Percentiles rank a stretch among this genome's conserved stretches.
phyloP scores from a whole-genome alignment of 257 asterid species.

The Linaria vulgaris region DNA sequence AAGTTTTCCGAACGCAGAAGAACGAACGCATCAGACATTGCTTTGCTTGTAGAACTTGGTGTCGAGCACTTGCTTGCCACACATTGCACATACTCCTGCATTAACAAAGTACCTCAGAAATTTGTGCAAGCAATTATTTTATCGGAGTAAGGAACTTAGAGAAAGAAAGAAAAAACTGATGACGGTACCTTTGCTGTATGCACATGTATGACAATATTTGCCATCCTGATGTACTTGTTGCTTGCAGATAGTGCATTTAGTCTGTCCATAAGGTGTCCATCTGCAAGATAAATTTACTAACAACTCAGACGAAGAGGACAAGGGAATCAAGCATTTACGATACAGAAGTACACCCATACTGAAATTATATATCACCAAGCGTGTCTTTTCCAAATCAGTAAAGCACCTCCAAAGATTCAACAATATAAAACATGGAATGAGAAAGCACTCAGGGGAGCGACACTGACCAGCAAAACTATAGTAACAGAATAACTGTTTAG shows the following conservation, averaged over 20 bases:
- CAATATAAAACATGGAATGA: neutral
- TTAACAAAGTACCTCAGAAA: slow-evolving; percentile 20
- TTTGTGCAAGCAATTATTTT: neutral
- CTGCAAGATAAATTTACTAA: slow-evolving; percentile 42
- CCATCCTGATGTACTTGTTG: slow-evolving; percentile 99
- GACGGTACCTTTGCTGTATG: slow-evolving; percentile 85
- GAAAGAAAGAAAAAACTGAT: neutral
- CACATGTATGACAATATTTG: slow-evolving; percentile 96
- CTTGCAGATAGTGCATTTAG: slow-evolving; percentile 90
- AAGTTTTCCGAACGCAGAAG: slow-evolving; percentile 3
- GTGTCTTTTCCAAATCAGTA: too few relatives aligned
- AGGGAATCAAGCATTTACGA: neutral
- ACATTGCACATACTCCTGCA: slow-evolving; percentile 99
- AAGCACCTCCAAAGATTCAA: neutral
- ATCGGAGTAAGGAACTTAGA: neutral
- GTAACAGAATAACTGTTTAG: too few relatives aligned
- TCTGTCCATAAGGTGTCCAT: slow-evolving; percentile 91
- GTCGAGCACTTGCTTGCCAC: slow-evolving; percentile 98
- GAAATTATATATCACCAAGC: neutral
- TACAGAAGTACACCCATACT: neutral
- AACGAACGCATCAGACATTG: slow-evolving; percentile 53
- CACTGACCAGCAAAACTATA: neutral
- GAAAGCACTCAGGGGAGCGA: neutral
- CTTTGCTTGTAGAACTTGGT: slow-evolving; percentile 95
- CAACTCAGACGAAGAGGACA: slow-evolving; percentile 8